phyloP scores from a whole-genome alignment of 1,284 basidiomycete species.

The Fomitopsis betulina region DNA sequence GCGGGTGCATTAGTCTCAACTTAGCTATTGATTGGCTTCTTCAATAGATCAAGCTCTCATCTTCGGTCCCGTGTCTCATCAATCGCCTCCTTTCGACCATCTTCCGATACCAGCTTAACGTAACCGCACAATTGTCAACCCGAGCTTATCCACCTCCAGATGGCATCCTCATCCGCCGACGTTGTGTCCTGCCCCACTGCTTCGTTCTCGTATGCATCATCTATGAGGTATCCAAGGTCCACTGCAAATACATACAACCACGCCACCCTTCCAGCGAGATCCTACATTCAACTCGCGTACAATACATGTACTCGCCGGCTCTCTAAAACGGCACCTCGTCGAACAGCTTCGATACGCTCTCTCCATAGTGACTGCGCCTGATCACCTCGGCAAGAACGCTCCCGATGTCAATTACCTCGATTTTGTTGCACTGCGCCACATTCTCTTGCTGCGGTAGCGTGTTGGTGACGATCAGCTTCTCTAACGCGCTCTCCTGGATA shows the following conservation, averaged over 20 bases:
- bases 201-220: neutral
- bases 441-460: conserved; percentile 91
- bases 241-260: neutral
- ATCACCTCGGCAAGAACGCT: conserved; percentile 97
- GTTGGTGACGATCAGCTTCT: conserved; percentile 98
- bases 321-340: conserved; percentile 79
- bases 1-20: neutral
- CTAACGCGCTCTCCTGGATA: conserved; percentile 74
- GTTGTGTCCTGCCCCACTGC: neutral
- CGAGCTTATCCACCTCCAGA: neutral
- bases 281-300: neutral
- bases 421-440: conserved; percentile 73
- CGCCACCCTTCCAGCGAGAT: neutral
- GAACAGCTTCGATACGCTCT: conserved; percentile 80
- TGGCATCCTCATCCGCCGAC: neutral
- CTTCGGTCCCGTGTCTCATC: conserved; percentile 3
- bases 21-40: neutral
- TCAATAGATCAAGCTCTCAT: neutral
- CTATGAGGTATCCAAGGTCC: neutral
- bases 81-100: neutral
- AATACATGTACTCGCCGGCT: conserved; percentile 1
- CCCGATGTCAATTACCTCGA: conserved; percentile 95
- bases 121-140: neutral
- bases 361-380: conserved; percentile 83
- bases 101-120: neutral